Percentiles rank a stretch among this genome's conserved stretches.
phyloP scores from a whole-genome alignment of 1,284 basidiomycete genomes.

The Hortiboletus rubellus region DNA sequence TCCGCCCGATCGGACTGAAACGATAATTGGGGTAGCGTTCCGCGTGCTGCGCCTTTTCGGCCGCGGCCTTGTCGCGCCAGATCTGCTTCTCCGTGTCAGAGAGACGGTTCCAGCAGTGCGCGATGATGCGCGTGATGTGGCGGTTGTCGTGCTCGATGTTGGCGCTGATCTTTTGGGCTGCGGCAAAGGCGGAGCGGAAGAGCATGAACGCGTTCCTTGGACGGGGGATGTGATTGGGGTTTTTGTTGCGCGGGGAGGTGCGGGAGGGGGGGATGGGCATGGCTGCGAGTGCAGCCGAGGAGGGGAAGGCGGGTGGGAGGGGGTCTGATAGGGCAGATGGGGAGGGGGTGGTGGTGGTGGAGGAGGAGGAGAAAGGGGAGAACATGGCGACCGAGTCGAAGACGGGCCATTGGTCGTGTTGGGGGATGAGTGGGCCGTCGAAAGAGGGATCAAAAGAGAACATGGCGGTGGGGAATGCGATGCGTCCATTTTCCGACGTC shows the following conservation, averaged over 20 bases:
- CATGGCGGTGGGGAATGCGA: constrained; percentile 7
- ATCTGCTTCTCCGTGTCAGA: constrained; percentile 46
- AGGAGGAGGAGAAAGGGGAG: constrained; percentile 9
- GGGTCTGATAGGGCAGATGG: neutral
- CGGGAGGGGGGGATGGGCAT: constrained; percentile 35
- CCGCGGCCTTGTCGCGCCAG: constrained; percentile 54
- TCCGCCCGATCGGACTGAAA: constrained; percentile 49
- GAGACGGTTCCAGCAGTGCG: constrained; percentile 53
- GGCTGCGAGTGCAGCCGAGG: constrained; percentile 21
- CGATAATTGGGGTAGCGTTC: constrained; percentile 56
- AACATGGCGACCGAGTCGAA: constrained; percentile 23
- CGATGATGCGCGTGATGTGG: constrained; percentile 59
- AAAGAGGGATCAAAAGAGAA: constrained; percentile 9
- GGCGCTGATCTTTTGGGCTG: constrained; percentile 43
- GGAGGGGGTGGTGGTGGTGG: constrained; percentile 12
- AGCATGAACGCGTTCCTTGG: constrained; percentile 86
- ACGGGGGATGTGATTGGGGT: constrained; percentile 55
- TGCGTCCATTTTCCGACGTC: constrained; percentile 1
- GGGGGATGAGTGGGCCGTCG: constrained; percentile 21
- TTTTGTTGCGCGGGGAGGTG: constrained; percentile 30
- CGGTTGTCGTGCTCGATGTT: constrained; percentile 54
- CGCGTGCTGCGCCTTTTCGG: constrained; percentile 59
- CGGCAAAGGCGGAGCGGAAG: constrained; percentile 72
- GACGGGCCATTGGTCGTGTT: constrained; percentile 22
- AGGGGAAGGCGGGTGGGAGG: constrained; percentile 16